Conservation (phyloP, 192 early-diverging fungal genomes). For the Dissophora globulifera region DNA sequence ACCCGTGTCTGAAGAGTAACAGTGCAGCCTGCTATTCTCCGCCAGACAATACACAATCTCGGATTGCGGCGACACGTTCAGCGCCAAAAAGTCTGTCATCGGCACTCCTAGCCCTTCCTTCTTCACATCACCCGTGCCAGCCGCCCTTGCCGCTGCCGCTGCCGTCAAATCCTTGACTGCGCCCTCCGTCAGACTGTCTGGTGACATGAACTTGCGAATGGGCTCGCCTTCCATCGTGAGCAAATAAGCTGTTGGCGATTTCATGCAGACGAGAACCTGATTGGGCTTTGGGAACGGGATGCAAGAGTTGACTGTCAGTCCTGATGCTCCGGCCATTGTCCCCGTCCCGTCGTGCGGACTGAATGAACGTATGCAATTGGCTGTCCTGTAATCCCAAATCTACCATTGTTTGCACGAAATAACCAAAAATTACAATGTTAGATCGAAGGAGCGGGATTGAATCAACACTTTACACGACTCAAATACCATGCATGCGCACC, state of each 20-base stretch:
- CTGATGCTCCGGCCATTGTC: conserved; percentile 61
- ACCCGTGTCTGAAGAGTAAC: conserved; percentile 74
- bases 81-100: conserved; percentile 45
- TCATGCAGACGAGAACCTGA: conserved; percentile 82
- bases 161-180: conserved; percentile 19
- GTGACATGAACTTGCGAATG: conserved; percentile 59
- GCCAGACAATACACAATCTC: conserved; percentile 84
- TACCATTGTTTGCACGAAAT: conserved; percentile 50
- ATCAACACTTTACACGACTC: no score
- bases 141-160: conserved; percentile 30
- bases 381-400: conserved; percentile 92
- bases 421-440: no score
- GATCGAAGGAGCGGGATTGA: no score
- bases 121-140: conserved; percentile 20
- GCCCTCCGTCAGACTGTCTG: conserved; percentile 53
- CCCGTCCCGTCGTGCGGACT: conserved; percentile 62
- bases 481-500: no score
- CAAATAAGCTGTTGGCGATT: conserved; percentile 78
- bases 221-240: conserved; percentile 72
- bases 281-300: conserved; percentile 71
- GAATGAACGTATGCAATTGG: conserved; percentile 71
- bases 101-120: conserved; percentile 35
- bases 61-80: conserved; percentile 78
- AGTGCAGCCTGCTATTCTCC: conserved; percentile 75
- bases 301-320: conserved; percentile 67